Conservation (phyloP, 495 filamentous ascomycete genomes). For the Tuber umbilicatum region DNA sequence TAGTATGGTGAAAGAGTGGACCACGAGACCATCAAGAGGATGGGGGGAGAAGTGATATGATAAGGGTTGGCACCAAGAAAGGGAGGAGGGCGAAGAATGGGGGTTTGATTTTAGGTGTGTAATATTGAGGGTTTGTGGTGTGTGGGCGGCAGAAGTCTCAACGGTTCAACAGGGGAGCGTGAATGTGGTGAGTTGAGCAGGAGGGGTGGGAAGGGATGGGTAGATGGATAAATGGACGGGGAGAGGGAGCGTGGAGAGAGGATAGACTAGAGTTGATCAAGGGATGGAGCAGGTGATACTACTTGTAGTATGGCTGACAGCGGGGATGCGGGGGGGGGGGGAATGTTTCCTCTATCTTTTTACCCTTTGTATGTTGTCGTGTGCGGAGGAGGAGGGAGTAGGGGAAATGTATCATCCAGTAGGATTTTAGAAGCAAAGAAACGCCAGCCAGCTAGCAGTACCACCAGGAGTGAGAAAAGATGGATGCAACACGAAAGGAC, state of each 20-base stretch:
- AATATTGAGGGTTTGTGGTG: neutral
- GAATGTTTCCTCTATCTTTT: neutral
- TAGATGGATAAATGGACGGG: neutral
- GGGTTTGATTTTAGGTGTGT: conserved; percentile 1
- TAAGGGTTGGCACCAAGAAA: neutral
- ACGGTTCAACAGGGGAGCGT: conserved; percentile 1
- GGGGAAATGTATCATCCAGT: neutral
- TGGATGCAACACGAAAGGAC: neutral
- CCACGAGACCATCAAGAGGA: conserved; percentile 1
- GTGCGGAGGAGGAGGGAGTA: neutral
- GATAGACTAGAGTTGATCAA: neutral
- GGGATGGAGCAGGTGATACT: neutral
- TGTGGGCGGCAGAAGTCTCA: neutral
- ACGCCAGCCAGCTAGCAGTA: neutral
- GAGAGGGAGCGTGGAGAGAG: neutral
- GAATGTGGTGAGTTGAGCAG: neutral
- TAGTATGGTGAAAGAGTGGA: neutral
- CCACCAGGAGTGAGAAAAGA: neutral
- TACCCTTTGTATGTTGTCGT: neutral
- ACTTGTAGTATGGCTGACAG: neutral
- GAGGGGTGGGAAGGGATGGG: neutral
- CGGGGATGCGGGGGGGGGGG: conserved; percentile 2
- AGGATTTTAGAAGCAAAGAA: conserved; percentile 2
- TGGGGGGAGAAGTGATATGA: conserved; percentile 2
- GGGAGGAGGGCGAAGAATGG: neutral